Base-by-base conservation (phyloP, 2,329 filamentous ascomycete species). In the Colletotrichum tropicicola region DNA sequence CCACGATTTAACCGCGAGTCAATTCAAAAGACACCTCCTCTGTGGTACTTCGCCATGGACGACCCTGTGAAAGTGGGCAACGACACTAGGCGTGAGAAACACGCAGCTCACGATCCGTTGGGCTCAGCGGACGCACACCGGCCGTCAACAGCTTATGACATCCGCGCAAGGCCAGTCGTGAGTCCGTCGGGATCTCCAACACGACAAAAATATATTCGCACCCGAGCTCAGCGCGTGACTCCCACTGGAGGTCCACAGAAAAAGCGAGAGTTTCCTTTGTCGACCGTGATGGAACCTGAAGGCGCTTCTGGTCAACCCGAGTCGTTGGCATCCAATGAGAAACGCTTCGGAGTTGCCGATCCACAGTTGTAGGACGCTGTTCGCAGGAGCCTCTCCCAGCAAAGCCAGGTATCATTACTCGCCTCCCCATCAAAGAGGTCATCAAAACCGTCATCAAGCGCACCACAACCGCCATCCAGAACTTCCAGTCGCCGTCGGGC, bases 401-500 rank as follows among this genome's bases (percentile, higher is more conserved):
- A 69, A 19, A 65, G 64, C 10, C 68, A 59, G 17, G 43, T 68
- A 12, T 68, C 67, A 12, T 55, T 53, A 6, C 13, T 69, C 43
- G 53, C 48, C 15, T 68, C 66, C 8, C 55, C 66, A 6, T 56
- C 64, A 6, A 51, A 30, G 15, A 37, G 23, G 28, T 44, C 44
- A n/a, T 47, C 57, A 5, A 52, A 21, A 1, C 51, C 17, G 19
- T 58, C 59, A 10, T 32, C 57, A 13, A 43, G n/a, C 23, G 55
- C 39, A 21, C 55, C 52, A 4, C 37, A 49, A 12, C 64, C 55
- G 7, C 59, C 59, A 10, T 82, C 83, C 15, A 78, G 79, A 51
- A 79, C 77, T 30, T 79, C 80, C 27, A 84, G 80, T 65, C 80
- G 81, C 59, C 75, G 73, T 41, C 79, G 75, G 62, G 77, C 76